A percentile compares a stretch with the other conserved stretches of the same genome.
phyloP scores from a whole-genome alignment of 2,329 filamentous ascomycete genomes.

The Cercospora sesami region DNA sequence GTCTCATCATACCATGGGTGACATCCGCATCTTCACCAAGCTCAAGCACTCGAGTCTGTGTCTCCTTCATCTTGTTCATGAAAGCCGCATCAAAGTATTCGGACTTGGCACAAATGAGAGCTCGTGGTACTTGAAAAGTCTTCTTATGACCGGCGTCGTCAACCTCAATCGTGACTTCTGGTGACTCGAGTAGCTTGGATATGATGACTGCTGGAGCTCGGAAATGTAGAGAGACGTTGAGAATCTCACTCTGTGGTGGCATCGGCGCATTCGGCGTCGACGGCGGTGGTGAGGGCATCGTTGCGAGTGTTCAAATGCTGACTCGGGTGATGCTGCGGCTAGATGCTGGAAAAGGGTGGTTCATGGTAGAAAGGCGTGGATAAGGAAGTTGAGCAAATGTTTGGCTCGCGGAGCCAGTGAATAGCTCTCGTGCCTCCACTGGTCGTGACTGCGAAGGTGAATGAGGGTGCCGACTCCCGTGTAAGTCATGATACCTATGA shows the following conservation, averaged over 20 bases:
- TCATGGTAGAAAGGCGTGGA: too few species aligned
- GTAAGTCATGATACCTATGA: too few species aligned
- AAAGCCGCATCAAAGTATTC: conserved; percentile 1
- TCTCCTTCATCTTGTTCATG: not conserved
- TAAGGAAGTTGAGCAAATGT: too few species aligned
- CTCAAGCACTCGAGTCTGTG: not conserved
- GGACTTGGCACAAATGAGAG: not conserved
- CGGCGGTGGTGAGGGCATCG: not conserved
- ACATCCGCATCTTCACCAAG: not conserved
- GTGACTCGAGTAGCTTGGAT: not conserved
- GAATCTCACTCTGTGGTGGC: not conserved
- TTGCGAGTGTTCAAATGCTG: not conserved
- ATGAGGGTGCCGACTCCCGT: too few species aligned
- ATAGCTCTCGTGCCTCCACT: too few species aligned
- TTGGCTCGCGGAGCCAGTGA: too few species aligned
- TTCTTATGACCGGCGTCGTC: not conserved
- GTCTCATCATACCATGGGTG: not conserved
- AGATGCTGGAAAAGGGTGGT: too few species aligned
- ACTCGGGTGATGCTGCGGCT: too few species aligned
- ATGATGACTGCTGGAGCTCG: not conserved
- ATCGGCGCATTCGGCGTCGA: not conserved
- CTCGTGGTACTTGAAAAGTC: not conserved
- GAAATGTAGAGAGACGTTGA: not conserved
- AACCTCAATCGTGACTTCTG: not conserved
- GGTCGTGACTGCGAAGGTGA: too few species aligned